Evolutionary conservation across 495 filamentous ascomycete genomes (phyloP), one percentile per base, ranked within the genome.

Genomic region (Xeromyces bisporus): DNA sequence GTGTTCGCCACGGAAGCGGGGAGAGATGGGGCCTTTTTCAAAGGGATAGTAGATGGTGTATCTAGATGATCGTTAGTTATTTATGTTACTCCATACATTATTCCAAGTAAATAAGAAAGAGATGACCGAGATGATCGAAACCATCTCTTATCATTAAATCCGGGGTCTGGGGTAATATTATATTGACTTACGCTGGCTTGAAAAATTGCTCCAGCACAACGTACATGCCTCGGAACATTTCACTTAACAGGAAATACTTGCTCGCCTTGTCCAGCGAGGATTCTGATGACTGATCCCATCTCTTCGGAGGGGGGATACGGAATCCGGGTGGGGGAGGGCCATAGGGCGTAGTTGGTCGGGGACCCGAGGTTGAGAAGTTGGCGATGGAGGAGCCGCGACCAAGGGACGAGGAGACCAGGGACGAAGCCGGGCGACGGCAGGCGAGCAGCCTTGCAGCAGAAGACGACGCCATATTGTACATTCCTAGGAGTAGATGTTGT

Each of bases 31-130:
- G 23, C 89, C 89, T 69, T 97, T 97, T 52, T 97, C 89, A 60
- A 93, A 97, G 18, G 89, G 89, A 49, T 97, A 97, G 63, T 76
- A 92, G 51, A 97, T 97, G 11, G 89, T 97, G 51, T 96, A 94
- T 29, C 84, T 93, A 38, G 23, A 28, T 14, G 2, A 12, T 15
- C n/a, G n/a, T n/a, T n/a, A n/a, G n/a, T n/a, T n/a, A n/a, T n/a
- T n/a, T n/a, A n/a, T n/a, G n/a, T n/a, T n/a, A 24, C 23, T 7
- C 7, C 23, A n/a, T 24, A n/a, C 26, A 14, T 12, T 8, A 28
- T 14, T 28, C 14, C 23, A 24, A 24, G 6, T 12, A 12, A 28
- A 8, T 28, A 14, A 8, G 14, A 14, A 28, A 7, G 26, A n/a
- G n/a, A n/a, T n/a, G n/a, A n/a, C n/a, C n/a, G n/a, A n/a, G n/a